These are phyloP conservation scores for Xanthoceras sorbifolium DNA, from an alignment of 345 rosid species.

Conservation along the genomic window DNA sequence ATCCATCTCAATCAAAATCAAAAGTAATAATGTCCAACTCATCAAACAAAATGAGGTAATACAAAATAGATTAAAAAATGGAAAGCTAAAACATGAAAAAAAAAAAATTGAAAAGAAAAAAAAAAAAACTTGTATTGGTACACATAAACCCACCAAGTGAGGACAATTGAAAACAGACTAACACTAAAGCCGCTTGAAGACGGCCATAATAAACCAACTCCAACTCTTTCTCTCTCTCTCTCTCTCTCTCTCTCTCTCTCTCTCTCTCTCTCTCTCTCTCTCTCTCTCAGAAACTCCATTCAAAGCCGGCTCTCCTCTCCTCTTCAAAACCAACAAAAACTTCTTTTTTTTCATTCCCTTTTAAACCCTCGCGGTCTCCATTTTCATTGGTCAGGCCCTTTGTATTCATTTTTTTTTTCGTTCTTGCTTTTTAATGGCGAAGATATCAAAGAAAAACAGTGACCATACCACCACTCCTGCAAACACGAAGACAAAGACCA, in stretches of 20 bases:
- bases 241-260: neutral
- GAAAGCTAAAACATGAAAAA: no score
- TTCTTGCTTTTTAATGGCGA: slow-evolving; percentile 39
- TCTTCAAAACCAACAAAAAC: no score
- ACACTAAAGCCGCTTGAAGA: neutral
- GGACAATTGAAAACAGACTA: neutral
- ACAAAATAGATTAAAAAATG: neutral
- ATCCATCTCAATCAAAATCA: no score
- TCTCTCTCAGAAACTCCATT: neutral
- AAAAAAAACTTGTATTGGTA: neutral
- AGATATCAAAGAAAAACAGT: slow-evolving; percentile 28
- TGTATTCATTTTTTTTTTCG: neutral
- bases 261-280: no score
- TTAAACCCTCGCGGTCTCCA: neutral
- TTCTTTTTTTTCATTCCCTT: neutral
- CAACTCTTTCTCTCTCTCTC: neutral
- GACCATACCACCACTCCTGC: neutral
- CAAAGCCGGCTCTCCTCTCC: neutral
- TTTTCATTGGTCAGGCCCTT: neutral
- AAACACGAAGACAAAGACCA: slow-evolving; percentile 32
- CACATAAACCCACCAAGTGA: neutral
- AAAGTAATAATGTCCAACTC: neutral
- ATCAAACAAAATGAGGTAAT: neutral
- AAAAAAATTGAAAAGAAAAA: no score
- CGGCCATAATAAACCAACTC: neutral